Evolutionary conservation across 1,284 basidiomycete genomes (phyloP).

Genomic region (Cutaneotrichosporon sp.): DNA sequence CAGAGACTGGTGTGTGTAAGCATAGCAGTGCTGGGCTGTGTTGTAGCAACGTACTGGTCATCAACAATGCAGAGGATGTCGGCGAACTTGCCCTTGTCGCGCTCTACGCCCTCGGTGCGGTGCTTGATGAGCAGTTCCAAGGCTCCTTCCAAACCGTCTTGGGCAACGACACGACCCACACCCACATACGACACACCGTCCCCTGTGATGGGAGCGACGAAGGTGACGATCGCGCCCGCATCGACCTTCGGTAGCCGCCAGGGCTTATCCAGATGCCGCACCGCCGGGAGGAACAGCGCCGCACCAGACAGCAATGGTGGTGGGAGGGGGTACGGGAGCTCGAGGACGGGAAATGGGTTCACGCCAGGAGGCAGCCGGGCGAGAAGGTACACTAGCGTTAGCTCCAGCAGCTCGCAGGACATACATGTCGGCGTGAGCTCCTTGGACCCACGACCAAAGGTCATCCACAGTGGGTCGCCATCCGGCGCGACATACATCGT

Average conservation of each 20-base stretch:
- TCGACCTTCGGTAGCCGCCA: constrained; percentile 38
- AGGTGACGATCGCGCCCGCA: constrained; percentile 36
- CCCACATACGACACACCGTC: constrained; percentile 36
- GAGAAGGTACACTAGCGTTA: constrained; percentile 43
- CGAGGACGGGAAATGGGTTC: constrained; percentile 33
- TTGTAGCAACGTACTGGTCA: constrained; percentile 39
- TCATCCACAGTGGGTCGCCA: constrained; percentile 78
- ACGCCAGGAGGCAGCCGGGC: constrained; percentile 17
- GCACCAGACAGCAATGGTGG: constrained; percentile 53
- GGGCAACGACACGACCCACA: constrained; percentile 37
- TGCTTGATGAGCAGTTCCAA: constrained; percentile 24
- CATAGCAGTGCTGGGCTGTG: neutral
- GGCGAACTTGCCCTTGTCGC: constrained; percentile 44
- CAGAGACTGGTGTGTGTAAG: constrained; percentile 39
- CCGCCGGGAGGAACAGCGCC: constrained; percentile 45
- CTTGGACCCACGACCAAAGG: constrained; percentile 56
- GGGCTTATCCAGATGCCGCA: constrained; percentile 37
- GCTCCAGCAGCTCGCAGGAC: neutral
- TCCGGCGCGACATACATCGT: constrained; percentile 56
- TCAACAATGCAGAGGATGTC: constrained; percentile 44
- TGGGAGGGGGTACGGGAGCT: constrained; percentile 42
- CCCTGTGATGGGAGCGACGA: constrained; percentile 22
- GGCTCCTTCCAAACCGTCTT: constrained; percentile 39
- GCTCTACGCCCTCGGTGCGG: constrained; percentile 28
- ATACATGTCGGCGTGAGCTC: constrained; percentile 63